Evolutionary conservation across 176 grass and related monocot species (phyloP).

Genomic region (Puccinellia tenuiflora): DNA sequence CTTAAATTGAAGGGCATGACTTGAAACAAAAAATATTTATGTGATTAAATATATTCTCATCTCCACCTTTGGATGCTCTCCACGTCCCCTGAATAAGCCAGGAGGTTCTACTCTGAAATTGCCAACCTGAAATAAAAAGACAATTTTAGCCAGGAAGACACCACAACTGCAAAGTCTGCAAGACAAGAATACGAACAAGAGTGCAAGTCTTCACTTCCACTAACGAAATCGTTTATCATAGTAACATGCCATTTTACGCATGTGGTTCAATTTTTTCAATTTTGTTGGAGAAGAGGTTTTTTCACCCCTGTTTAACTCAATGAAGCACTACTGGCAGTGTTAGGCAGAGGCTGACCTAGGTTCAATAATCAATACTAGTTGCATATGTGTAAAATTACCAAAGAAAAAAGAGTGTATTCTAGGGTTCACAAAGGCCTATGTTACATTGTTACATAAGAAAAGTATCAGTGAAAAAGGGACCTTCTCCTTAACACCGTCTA

Average conservation of each 20-base stretch:
- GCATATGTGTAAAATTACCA: neutral
- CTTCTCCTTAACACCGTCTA: constrained; percentile 93
- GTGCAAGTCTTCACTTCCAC: neutral
- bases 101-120: constrained; percentile 97
- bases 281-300: neutral
- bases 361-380: neutral
- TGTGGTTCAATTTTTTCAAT: neutral
- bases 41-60: neutral
- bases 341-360: neutral
- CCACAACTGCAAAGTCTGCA: neutral
- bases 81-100: constrained; percentile 90
- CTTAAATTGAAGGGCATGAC: neutral
- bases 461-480: constrained; percentile 15
- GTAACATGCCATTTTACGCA: neutral
- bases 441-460: neutral
- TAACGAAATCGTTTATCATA: neutral
- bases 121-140: constrained; percentile 59
- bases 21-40: neutral
- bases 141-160: neutral
- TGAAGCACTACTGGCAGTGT: neutral
- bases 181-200: neutral
- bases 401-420: neutral
- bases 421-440: neutral
- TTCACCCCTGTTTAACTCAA: neutral
- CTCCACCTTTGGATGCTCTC: constrained; percentile 91